Evolutionary conservation across 768 basidiomycete species (phyloP), one percentile per base, ranked within the genome.

Genomic region (Mycena vitilis): DNA sequence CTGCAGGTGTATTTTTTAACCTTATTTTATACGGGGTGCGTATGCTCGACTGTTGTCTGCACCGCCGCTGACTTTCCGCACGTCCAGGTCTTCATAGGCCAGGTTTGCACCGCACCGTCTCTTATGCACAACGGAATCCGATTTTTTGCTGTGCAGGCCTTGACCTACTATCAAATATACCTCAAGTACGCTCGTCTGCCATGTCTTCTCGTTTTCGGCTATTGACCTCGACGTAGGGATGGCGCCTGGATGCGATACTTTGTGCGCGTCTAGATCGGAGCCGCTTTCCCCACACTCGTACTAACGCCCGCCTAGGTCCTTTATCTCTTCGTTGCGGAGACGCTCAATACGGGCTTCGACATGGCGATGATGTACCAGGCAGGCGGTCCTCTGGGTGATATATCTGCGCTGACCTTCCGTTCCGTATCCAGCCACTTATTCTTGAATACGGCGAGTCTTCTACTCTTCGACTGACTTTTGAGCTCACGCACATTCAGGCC

Each of bases 391-490:
- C n/a, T n/a, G n/a, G n/a, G n/a, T n/a, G n/a, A n/a, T n/a, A n/a
- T n/a, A n/a, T n/a, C n/a, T n/a, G n/a, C n/a, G n/a, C n/a, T n/a
- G n/a, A n/a, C n/a, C n/a, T n/a, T n/a, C n/a, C n/a, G n/a, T n/a
- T n/a, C n/a, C n/a, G n/a, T n/a, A n/a, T n/a, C 30, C 30, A 84
- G 65, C 83, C 81, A 23, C 70, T 84, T 15, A 76, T 84, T 34
- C 72, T 81, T 13, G 74, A 78, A 22, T 82, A 75, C 64, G 83
- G 83, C 80, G 44, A 18, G 73, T n/a, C 11, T 20, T 20, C 52
- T 15, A 30, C 4, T 23, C 42, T 10, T 22, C 22, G 11, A 22
- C 30, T 60, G 11, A 18, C 42, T 10, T n/a, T 6, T 8, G 40
- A 4, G 40, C 40, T 40, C 53, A 16, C 55, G 11, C 57, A 18